Base-by-base conservation (phyloP, 345 rosid genomes). In the Tarenaya hassleriana region DNA sequence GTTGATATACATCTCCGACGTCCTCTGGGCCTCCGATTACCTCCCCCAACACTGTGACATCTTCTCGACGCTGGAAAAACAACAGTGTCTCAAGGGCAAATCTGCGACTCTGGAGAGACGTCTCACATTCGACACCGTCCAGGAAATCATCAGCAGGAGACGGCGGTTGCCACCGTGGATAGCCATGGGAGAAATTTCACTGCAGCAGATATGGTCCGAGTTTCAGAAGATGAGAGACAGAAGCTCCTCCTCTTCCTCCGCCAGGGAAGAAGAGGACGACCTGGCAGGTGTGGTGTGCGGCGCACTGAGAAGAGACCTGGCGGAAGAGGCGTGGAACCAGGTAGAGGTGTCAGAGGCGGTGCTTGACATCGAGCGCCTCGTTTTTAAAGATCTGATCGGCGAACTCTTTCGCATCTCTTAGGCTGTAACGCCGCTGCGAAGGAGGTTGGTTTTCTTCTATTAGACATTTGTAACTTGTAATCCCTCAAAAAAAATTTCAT, bases 361-460 rank as follows among this genome's bases (percentile, higher is more conserved):
- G 37, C 73, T 92, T 10, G 83, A 83, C 52, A 69, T 88, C 3
- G 98, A 92, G 56, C 67, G 98, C 49, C 73, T 85, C 18, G 58
- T 92, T 17, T 88, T 85, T 65, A 88, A 83, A 77, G 94, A 92
- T 62, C 64, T 92, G 58, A 79, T 92, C 50, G 76, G 83, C 7
- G 98, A 63, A 79, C 88, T 24, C 88, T 92, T 64, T 38, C 66
- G 15, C 82, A 83, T 68, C 73, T 85, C 29, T n/a, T n/a, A n/a
- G 16, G 91, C 82, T 41, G 55, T n/a, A n/a, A n/a, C n/a, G n/a
- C n/a, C n/a, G n/a, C n/a, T n/a, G n/a, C n/a, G n/a, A n/a, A n/a
- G n/a, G n/a, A n/a, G n/a, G n/a, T n/a, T n/a, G n/a, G n/a, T n/a
- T n/a, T n/a, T n/a, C n/a, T n/a, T n/a, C n/a, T n/a, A n/a, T n/a